These are phyloP conservation scores for Pezicula rhizophila DNA, from an alignment of 2,329 filamentous ascomycete species.

Conservation along the genomic window DNA sequence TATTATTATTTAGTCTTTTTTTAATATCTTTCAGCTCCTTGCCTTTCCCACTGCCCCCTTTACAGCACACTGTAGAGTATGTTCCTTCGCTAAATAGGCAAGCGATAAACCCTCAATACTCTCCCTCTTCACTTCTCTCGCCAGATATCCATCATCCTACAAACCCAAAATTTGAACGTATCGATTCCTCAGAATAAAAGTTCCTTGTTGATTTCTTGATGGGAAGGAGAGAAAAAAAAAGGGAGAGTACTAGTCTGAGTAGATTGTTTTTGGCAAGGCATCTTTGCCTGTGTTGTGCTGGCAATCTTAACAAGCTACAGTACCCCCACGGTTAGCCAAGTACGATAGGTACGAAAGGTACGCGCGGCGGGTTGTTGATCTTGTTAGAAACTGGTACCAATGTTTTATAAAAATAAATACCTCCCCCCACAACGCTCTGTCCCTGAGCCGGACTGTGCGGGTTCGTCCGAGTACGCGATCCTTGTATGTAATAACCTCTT, in stretches of 20 bases:
- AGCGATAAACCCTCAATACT: not conserved
- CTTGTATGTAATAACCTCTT: not conserved
- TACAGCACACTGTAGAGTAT: not conserved
- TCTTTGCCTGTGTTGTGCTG: not conserved
- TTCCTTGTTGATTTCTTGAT: not conserved
- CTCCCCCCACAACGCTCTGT: not conserved
- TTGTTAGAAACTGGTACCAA: not conserved
- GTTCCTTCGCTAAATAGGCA: not conserved
- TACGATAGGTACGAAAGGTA: not conserved
- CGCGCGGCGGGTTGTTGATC: not conserved
- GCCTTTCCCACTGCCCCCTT: not conserved
- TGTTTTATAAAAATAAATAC: too few species aligned
- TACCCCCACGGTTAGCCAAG: not conserved
- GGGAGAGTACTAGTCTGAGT: not conserved
- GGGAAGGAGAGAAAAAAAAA: not conserved
- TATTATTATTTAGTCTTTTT: too few species aligned
- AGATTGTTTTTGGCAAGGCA: not conserved
- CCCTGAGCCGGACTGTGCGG: not conserved
- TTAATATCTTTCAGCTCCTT: not conserved
- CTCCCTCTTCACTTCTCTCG: not conserved
- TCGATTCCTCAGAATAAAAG: not conserved
- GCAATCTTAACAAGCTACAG: not conserved
- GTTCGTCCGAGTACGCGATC: not conserved
- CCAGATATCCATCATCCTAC: not conserved
- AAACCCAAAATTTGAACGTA: not conserved